Conservation (phyloP, 2,329 filamentous ascomycete species). For the Penicillium sp. region DNA sequence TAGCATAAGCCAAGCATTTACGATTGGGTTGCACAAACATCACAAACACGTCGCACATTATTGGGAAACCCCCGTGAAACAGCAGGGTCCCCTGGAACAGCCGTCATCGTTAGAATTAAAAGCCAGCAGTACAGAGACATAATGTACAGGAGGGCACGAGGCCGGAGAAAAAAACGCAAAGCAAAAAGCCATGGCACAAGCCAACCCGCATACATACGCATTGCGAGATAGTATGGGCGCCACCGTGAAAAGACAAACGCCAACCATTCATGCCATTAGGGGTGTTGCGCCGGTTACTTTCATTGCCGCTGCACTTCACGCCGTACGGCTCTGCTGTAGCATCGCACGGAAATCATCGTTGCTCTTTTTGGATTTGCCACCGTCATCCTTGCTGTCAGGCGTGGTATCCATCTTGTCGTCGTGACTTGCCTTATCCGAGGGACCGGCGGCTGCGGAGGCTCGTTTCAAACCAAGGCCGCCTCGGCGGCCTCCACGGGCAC, state of each 20-base stretch:
- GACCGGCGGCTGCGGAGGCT: slow-evolving; percentile 21
- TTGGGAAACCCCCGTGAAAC: slow-evolving; percentile 2
- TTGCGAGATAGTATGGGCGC: slow-evolving; percentile 8
- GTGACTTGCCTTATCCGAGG: slow-evolving; percentile 4
- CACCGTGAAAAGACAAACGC: slow-evolving; percentile 23
- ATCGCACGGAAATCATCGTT: slow-evolving; percentile 59
- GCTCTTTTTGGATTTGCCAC: slow-evolving; percentile 47
- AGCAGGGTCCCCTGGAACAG: slow-evolving; percentile 14
- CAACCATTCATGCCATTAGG: slow-evolving; percentile 28
- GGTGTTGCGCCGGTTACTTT: slow-evolving; percentile 19
- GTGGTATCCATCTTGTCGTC: slow-evolving; percentile 26
- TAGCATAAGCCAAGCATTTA: no score
- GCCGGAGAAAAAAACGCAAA: slow-evolving; percentile 5
- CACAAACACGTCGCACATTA: slow-evolving; percentile 5
- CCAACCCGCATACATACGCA: slow-evolving; percentile 9
- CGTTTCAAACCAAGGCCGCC: slow-evolving; percentile 53
- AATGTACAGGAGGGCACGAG: slow-evolving; percentile 23
- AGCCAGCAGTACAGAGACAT: slow-evolving; percentile 18
- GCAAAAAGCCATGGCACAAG: slow-evolving; percentile 7
- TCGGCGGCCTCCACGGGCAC: slow-evolving; percentile 42
- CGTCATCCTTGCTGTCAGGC: slow-evolving; percentile 29
- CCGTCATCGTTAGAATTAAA: slow-evolving; percentile 27
- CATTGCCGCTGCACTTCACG: slow-evolving; percentile 26
- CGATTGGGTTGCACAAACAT: not conserved
- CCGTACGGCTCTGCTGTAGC: slow-evolving; percentile 44